These are phyloP conservation scores for Trametes gibbosa DNA, from an alignment of 768 basidiomycete genomes.

Conservation along the genomic window DNA sequence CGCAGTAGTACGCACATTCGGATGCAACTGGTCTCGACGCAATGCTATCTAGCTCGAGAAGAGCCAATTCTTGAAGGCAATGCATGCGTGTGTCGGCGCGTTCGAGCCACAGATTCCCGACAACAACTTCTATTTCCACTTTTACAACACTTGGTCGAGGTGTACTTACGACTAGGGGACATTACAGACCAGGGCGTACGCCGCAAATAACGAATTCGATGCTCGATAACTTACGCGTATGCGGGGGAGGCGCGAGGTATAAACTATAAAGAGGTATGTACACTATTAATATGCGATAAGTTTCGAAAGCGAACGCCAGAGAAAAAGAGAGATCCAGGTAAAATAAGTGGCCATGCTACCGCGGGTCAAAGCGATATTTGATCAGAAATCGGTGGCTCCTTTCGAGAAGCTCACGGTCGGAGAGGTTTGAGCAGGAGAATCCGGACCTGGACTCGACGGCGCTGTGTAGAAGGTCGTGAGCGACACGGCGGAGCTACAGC, in stretches of 20 bases:
- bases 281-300: background rate
- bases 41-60: too few relatives aligned
- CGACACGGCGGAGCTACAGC: conserved; percentile 8
- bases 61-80: too few relatives aligned
- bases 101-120: too few relatives aligned
- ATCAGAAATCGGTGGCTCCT: background rate
- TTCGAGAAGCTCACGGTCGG: background rate
- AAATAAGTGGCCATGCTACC: too few relatives aligned
- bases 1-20: too few relatives aligned
- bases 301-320: background rate
- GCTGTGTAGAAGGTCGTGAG: conserved; percentile 19
- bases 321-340: background rate
- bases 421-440: background rate
- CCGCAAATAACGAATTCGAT: background rate
- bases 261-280: background rate
- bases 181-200: background rate
- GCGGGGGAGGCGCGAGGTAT: background rate
- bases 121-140: too few relatives aligned
- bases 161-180: background rate
- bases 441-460: conserved; percentile 1
- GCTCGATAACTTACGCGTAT: conserved; percentile 4
- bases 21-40: too few relatives aligned
- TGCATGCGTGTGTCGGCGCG: too few relatives aligned
- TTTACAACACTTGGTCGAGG: background rate
- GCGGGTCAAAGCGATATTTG: too few relatives aligned